A percentile compares a stretch with the other conserved stretches of the same genome.
These are phyloP conservation scores for Globisporangium carolinianum DNA, from an alignment of 352 stramenopile genomes.

Conservation along the genomic window DNA sequence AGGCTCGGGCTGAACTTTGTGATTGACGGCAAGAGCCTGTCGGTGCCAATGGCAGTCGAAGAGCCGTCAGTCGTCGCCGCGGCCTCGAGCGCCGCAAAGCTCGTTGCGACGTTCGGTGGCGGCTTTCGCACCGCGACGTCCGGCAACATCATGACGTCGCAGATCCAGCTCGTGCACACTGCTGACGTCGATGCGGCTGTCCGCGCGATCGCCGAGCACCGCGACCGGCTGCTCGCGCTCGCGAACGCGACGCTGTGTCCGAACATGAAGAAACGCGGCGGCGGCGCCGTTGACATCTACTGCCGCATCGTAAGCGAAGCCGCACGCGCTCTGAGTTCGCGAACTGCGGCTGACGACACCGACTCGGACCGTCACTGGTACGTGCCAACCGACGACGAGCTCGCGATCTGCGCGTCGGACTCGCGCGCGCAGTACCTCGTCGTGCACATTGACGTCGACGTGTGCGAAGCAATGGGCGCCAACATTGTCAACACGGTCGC, in stretches of 20 bases:
- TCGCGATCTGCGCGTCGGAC: conserved; percentile 34
- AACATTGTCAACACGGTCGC: conserved; percentile 88
- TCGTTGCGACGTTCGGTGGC: conserved; percentile 59
- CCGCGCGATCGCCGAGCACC: conserved; percentile 38
- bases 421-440: conserved; percentile 42
- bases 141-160: conserved; percentile 84
- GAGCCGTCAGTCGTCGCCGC: conserved; percentile 82
- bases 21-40: conserved; percentile 70
- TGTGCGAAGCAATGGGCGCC: conserved; percentile 85
- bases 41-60: conserved; percentile 81
- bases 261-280: conserved; percentile 83
- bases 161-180: conserved; percentile 77
- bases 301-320: conserved; percentile 66
- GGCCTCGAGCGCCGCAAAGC: conserved; percentile 77
- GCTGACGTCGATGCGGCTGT: conserved; percentile 52
- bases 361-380: conserved; percentile 45
- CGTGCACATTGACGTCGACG: conserved; percentile 84
- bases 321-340: conserved; percentile 14
- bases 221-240: conserved; percentile 51
- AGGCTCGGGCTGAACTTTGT: conserved; percentile 83
- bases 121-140: conserved; percentile 72
- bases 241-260: conserved; percentile 73
- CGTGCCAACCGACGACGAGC: conserved; percentile 41
- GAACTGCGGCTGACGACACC: too few relatives aligned
- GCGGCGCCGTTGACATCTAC: conserved; percentile 75